Base-by-base conservation (phyloP, 2,329 filamentous ascomycete species). In the Colletotrichum sp. region DNA sequence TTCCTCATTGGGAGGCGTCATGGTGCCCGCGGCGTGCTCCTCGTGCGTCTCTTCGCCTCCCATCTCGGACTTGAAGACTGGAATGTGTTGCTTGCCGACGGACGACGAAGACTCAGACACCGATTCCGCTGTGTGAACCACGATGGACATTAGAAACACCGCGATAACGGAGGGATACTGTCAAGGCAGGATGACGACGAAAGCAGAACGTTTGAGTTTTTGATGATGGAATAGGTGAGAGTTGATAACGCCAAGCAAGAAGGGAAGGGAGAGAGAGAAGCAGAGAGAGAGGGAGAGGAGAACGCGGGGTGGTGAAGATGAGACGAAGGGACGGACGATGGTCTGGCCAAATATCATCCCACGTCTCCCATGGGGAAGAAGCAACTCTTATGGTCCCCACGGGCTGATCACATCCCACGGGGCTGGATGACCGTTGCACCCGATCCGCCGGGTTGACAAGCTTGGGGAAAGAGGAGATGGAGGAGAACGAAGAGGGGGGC, bases 81-180 rank as follows among this genome's bases (percentile, higher is more conserved):
- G 71, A 9, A 77, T 78, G n/a, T 80, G 66, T 69, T 74, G 72
- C 62, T 84, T 85, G 68, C 84, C 79, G 32, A 82, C 61, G 58
- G 81, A 84, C 28, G 82, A 85, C 34, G 80, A 56, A 56, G 64
- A 81, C 71, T 83, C 81, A 13, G 84, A 84, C 65, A 83, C 78
- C 38, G 82, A 81, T 78, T 82, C 83, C 61, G 69, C 73, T 75
- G 63, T 56, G 5, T 80, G 79, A 16, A 78, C 76, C 43, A 76
- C 76, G 72, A 79, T 79, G 70, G 79, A 79, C 82, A 86, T 84
- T 79, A 75, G 77, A 74, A 68, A 38, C 71, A 48, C 38, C 38
- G 38, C 18, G 38, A 48, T 48, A 48, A 48, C 18, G 38, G 38
- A n/a, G 18, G 38, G 38, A n/a, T n/a, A 1, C 3, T 48, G 18